Conservation (phyloP, 129 eudicot genomes). For the Flaveria robusta region DNA sequence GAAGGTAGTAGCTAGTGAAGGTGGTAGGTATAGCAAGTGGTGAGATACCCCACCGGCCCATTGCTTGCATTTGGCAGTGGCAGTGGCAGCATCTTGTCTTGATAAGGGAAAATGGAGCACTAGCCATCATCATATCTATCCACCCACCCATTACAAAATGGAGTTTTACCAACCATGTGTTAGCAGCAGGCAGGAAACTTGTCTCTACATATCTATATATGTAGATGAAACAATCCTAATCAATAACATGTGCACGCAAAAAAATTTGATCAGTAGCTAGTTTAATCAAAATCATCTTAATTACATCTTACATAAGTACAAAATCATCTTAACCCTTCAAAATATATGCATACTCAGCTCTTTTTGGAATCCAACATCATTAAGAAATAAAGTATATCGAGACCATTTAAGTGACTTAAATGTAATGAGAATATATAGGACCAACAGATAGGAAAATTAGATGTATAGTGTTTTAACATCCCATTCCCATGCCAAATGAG, state of each 20-base stretch:
- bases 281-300: not conserved
- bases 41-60: not conserved
- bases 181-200: too few species aligned
- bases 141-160: not conserved
- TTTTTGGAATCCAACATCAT: too few species aligned
- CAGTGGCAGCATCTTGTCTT: not conserved
- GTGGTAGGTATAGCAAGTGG: conserved; percentile 11
- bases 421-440: too few species aligned
- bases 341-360: not conserved
- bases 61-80: too few species aligned
- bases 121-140: not conserved
- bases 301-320: not conserved
- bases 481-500: too few species aligned
- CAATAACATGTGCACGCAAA: not conserved
- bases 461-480: too few species aligned
- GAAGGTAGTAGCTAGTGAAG: not conserved
- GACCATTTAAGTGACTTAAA: too few species aligned
- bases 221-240: too few species aligned
- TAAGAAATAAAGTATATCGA: too few species aligned
- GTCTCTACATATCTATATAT: too few species aligned
- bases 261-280: not conserved
- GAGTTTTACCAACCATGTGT: not conserved
- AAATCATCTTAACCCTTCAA: not conserved
- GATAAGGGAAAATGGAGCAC: conserved; percentile 5
- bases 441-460: too few species aligned